These are phyloP conservation scores for Populus tomentosa DNA, from an alignment of 441 rosid species.

Conservation along the genomic window DNA sequence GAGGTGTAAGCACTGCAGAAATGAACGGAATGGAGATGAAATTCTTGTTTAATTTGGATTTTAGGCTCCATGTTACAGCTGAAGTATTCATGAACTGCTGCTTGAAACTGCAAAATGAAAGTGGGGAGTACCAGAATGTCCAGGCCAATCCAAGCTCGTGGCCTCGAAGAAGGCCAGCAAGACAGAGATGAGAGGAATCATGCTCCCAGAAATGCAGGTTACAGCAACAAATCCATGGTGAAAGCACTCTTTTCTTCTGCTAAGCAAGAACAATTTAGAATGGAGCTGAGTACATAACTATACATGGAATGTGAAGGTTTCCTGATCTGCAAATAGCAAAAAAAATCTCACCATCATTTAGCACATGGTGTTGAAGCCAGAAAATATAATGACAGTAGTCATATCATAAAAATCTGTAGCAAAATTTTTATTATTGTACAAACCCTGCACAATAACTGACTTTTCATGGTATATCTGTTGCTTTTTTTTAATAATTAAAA, in stretches of 20 bases:
- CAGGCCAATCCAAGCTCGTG: conserved; percentile 5
- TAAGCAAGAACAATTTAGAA: background rate
- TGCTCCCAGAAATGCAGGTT: background rate
- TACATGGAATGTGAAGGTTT: background rate
- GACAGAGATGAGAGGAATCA: conserved; percentile 1
- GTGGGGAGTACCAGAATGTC: background rate
- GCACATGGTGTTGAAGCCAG: background rate
- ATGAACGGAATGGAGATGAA: conserved; percentile 71
- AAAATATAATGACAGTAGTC: background rate
- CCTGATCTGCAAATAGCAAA: background rate
- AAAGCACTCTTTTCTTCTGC: background rate
- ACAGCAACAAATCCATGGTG: conserved; percentile 12
- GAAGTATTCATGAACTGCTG: conserved; percentile 47
- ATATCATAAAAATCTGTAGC: background rate
- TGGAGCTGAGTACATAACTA: background rate
- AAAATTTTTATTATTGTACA: conserved; percentile 40
- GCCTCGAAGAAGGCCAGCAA: conserved; percentile 11
- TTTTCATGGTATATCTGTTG: conserved; percentile 13
- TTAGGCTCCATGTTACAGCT: conserved; percentile 47
- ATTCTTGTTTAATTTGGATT: conserved; percentile 62
- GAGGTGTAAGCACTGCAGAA: conserved; percentile 77
- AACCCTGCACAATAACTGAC: conserved; percentile 31
- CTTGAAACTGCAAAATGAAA: conserved; percentile 39
- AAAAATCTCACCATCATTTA: background rate
- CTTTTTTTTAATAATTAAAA: conserved; percentile 4